Evolutionary conservation across 148 eudicot genomes (phyloP), one percentile per base, ranked within the genome.

Genomic region (Talinum fruticosum): DNA sequence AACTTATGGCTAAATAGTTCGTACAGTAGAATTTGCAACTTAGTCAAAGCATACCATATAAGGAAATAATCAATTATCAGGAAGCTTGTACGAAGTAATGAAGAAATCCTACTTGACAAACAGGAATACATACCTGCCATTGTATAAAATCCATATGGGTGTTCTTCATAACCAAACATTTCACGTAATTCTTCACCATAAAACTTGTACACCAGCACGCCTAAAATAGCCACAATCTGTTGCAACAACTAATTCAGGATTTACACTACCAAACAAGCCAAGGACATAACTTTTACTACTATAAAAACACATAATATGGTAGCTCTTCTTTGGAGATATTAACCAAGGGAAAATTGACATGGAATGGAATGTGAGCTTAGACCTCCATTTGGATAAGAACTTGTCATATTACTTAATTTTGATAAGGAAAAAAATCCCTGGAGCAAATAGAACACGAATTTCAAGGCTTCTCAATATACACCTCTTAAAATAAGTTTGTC

Each of bases 101-200:
- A 47, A 38, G 13, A 53, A 14, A 67, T 53, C 19, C 10, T 23
- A 14, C 33, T 69, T 57, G 62, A 26, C 26, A 47, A 34, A 53
- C 49, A 36, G 37, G 8, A 74, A 51, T 62, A 54, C 78, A 75
- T 84, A 96, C 99, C 98, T 49, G 97, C 98, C 93, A 93, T 93
- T 33, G 92, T 91, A 85, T 96, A 96, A 84, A 96, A 96, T 51
- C 91, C 99, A 78, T 91, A 96, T 4, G 99, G 99, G 75, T 96
- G 99, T 83, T 93, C 95, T 84, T 87, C 97, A 61, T 96, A 96
- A 66, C 99, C 99, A 87, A 96, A 96, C 98, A 96, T 96, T 83
- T 96, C 99, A 73, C 95, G 90, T 37, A 96, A 88, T 82, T 96
- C 98, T 59, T 91, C 99, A 71, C 99, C 99, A 78, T 96, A 96